Percentiles rank a stretch among this genome's conserved stretches.
Evolutionary conservation across 2,329 filamentous ascomycete genomes (phyloP).

Genomic region (Calonectria pseudoreteaudii): DNA sequence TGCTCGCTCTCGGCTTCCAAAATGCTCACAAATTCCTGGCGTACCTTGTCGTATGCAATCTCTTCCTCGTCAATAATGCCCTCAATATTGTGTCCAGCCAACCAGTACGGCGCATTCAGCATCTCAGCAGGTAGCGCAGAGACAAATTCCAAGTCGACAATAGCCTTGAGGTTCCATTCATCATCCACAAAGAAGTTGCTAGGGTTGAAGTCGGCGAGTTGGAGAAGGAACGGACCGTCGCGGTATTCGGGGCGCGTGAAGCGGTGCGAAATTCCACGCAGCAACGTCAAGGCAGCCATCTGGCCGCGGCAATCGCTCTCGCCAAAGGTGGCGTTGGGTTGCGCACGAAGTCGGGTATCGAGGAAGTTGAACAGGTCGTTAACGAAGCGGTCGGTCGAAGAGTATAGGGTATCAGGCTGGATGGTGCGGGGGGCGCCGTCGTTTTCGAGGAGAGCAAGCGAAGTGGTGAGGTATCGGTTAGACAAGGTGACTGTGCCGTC

Average conservation of each 20-base stretch:
- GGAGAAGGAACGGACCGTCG: slow-evolving; percentile 44
- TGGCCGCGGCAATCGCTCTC: slow-evolving; percentile 43
- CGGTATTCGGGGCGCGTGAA: slow-evolving; percentile 37
- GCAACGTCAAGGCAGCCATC: slow-evolving; percentile 42
- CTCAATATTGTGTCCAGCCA: slow-evolving; percentile 34
- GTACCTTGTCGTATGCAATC: slow-evolving; percentile 23
- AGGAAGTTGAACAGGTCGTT: slow-evolving; percentile 44
- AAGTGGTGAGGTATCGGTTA: slow-evolving; percentile 37
- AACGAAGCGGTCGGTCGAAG: slow-evolving; percentile 42
- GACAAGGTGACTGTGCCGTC: slow-evolving; percentile 46
- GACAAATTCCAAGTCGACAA: slow-evolving; percentile 52
- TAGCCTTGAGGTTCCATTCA: slow-evolving; percentile 48
- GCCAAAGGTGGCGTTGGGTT: slow-evolving; percentile 39
- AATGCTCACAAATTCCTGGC: slow-evolving; percentile 34
- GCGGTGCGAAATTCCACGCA: slow-evolving; percentile 39
- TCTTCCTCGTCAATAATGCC: slow-evolving; percentile 30
- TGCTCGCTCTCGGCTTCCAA: slow-evolving; percentile 30
- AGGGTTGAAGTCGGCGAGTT: slow-evolving; percentile 47
- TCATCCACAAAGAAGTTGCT: slow-evolving; percentile 52
- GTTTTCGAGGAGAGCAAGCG: slow-evolving; percentile 44
- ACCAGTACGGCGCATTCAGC: slow-evolving; percentile 36
- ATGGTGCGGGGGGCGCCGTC: slow-evolving; percentile 48
- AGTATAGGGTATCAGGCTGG: slow-evolving; percentile 45
- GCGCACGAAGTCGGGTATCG: slow-evolving; percentile 38
- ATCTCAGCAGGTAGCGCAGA: slow-evolving; percentile 41